A percentile compares a stretch with the other conserved stretches of the same genome.
Evolutionary conservation across 306 rosid genomes (phyloP).

Genomic region (Fagus crenata): DNA sequence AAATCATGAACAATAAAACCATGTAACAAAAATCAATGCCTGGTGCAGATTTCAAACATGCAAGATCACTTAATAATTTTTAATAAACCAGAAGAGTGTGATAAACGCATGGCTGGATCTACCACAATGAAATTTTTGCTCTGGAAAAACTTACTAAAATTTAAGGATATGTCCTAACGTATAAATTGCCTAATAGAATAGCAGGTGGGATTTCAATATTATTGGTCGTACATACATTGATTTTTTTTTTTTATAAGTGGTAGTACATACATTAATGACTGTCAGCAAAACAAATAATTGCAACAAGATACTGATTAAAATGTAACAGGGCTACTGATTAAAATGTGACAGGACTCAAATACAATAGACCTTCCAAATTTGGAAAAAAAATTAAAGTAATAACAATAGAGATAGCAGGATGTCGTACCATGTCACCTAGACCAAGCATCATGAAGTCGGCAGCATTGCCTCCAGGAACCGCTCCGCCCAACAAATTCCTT

Average conservation of each 20-base stretch:
- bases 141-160: background rate
- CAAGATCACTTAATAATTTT: slow-evolving; percentile 8
- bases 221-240: background rate
- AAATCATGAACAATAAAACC: background rate
- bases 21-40: slow-evolving; percentile 15
- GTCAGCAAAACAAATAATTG: slow-evolving; percentile 4
- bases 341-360: slow-evolving; percentile 19
- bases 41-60: slow-evolving; percentile 7
- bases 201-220: too few species aligned
- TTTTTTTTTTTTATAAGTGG: background rate
- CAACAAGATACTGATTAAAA: slow-evolving; percentile 17
- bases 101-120: background rate
- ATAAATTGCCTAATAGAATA: slow-evolving; percentile 3
- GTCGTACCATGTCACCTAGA: slow-evolving; percentile 91
- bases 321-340: slow-evolving; percentile 15
- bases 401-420: slow-evolving; percentile 23
- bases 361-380: slow-evolving; percentile 1
- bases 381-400: slow-evolving; percentile 12
- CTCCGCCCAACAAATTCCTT: slow-evolving; percentile 81
- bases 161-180: background rate
- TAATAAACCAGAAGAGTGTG: slow-evolving; percentile 1
- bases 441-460: slow-evolving; percentile 98
- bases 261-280: background rate
- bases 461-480: slow-evolving; percentile 67
- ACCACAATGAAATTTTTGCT: background rate